Base-by-base conservation (phyloP, 441 rosid genomes). In the Cnidoscolus chayamansa region DNA sequence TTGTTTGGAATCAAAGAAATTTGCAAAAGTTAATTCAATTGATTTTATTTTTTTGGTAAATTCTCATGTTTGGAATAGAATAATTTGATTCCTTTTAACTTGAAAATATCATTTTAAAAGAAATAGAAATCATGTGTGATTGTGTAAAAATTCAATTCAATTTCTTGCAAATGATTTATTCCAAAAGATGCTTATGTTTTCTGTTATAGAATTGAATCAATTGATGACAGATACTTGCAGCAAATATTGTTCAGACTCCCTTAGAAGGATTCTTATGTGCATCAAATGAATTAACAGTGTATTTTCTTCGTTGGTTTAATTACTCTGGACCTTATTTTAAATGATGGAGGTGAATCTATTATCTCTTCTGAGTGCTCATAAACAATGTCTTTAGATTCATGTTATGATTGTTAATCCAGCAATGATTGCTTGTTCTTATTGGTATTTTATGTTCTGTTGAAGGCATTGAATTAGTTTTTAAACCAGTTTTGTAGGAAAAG, bases 271-370 rank as follows among this genome's bases (percentile, higher is more conserved):
- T 0, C 16, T 15, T 56, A 13, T 17, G 48, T 19, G 16, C 54
- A 37, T 40, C 19, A 47, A 30, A 37, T 58, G 56, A 59, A 57
- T 43, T 3, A 45, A 7, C 13, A 31, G 16, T 6, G 10, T 13
- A 16, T 55, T 47, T 6, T 61, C 48, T 62, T 71, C 17, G 54
- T 50, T 40, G 6, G 45, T 17, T 40, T 5, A 11, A 15, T 51
- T n/a, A 10, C 43, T 64, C 53, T 57, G 62, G 47, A 15, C 48
- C 10, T 0, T 25, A n/a, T 7, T 60, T 43, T 43, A 10, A 59
- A 48, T 65, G 35, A 48, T 40, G 45, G 63, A 73, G 76, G 66
- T 51, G 32, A 59, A 49, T 11, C 40, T 45, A 37, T 49, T 32
- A 60, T 58, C 66, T 35, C 30, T 51, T 17, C 20, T 25, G 7